These are phyloP conservation scores for Tylopilus sp. DNA, from an alignment of 1,284 basidiomycete genomes.

Conservation along the genomic window DNA sequence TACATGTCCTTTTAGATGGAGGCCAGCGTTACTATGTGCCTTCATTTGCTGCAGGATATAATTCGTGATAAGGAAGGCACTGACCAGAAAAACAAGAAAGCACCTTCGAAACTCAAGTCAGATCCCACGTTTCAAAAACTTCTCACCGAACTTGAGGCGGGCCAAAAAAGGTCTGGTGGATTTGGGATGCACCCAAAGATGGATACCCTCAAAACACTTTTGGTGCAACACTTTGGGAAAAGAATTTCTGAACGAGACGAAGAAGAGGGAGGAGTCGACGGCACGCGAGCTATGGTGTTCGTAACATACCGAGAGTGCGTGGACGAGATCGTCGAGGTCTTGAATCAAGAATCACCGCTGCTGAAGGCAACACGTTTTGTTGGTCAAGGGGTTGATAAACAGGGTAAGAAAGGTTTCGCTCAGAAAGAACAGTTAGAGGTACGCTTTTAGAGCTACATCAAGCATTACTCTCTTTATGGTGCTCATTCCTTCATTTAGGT, in stretches of 20 bases:
- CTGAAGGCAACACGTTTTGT: conserved; percentile 84
- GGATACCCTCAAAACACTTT: conserved; percentile 74
- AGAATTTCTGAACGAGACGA: conserved; percentile 48
- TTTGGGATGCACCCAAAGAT: conserved; percentile 89
- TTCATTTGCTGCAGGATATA: conserved; percentile 55
- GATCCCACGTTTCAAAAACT: conserved; percentile 63
- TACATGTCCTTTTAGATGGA: conserved; percentile 62
- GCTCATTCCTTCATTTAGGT: conserved; percentile 47
- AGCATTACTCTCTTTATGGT: not conserved
- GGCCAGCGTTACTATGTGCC: conserved; percentile 78
- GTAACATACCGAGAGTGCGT: conserved; percentile 87
- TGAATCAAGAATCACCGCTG: conserved; percentile 72
- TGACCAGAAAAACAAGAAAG: conserved; percentile 41
- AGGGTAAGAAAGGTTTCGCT: conserved; percentile 82
- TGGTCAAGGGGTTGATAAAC: conserved; percentile 86
- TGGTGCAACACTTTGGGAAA: conserved; percentile 79
- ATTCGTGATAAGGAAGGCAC: conserved; percentile 39
- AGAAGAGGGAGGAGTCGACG: conserved; percentile 28
- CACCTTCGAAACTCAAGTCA: conserved; percentile 45
- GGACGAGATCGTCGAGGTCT: conserved; percentile 82
- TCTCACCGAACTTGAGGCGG: conserved; percentile 62
- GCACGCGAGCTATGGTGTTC: conserved; percentile 94
- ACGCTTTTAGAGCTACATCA: conserved; percentile 6
- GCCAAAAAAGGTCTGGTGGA: conserved; percentile 44
- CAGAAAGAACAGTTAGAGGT: conserved; percentile 93